Base-by-base conservation (phyloP, 1,284 basidiomycete species). In the Gomphus sp. region DNA sequence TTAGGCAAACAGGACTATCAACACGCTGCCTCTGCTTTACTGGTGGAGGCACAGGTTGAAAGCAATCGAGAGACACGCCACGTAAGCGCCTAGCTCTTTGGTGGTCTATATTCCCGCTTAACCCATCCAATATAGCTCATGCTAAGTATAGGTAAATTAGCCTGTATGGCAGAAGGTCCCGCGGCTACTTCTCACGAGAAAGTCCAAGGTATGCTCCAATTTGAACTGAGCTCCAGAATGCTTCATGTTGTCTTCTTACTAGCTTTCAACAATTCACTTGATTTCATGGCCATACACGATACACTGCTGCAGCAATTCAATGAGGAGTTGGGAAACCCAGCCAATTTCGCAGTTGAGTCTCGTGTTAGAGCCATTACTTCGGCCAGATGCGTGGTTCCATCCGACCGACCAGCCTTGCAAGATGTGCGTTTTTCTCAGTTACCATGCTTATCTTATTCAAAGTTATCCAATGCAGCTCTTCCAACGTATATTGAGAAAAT, bases 71-170 rank as follows among this genome's bases (percentile, higher is more conserved):
- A 79, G 28, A 78, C 84, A 36, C 85, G 85, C 72, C 87, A 93
- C 74, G 92, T 93, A 68, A 64, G 80, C 28, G 28, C 68, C 33
- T 16, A 39, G 45, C 28, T 14, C 25, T 34, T 4, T 43, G 44
- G 34, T 61, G 28, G 28, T 43, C 56, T 51, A 43, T 31, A n/a
- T 56, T 18, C 48, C 36, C 54, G 48, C 33, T 58, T 59, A 68
- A 59, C 65, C 55, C 41, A 33, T 50, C 8, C 39, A 36, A 55
- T 59, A 43, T 67, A 97, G 91, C 76, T 96, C 53, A 87, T 94
- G 79, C 80, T 96, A 58, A 95, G 93, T 66, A 82, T 99, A 34
- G 89, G 89, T 48, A 98, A 98, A 73, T 80, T 99, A 6, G 78
- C 89, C 0, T 84, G 91, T 60, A 77, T 98, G 8, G 89, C 91